phyloP scores from a whole-genome alignment of 768 basidiomycete genomes.

The Strobilomyces confusus region DNA sequence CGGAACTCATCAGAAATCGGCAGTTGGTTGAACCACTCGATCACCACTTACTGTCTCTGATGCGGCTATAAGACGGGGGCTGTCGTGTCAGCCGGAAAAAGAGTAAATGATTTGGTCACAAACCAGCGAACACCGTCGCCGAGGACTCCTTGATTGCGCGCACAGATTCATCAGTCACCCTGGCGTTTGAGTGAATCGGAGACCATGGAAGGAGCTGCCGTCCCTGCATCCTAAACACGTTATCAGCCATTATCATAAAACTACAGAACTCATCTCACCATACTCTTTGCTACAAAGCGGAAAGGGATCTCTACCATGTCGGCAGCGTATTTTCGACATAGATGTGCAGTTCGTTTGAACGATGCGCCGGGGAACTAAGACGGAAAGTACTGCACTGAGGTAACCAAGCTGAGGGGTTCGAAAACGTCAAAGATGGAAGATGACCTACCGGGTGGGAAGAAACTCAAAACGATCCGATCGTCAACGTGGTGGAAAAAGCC shows the following conservation, averaged over 20 bases:
- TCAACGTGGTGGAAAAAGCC: no score
- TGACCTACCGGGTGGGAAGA: slow-evolving; percentile 35
- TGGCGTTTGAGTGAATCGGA: slow-evolving; percentile 16
- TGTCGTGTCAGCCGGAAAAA: not conserved
- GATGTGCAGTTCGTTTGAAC: slow-evolving; percentile 30
- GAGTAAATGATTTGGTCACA: not conserved
- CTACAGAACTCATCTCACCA: slow-evolving; percentile 24
- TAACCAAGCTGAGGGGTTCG: no score
- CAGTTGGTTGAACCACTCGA: not conserved
- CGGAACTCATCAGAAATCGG: not conserved
- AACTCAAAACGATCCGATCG: slow-evolving; percentile 36
- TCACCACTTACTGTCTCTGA: slow-evolving; percentile 25
- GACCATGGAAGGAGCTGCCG: slow-evolving; percentile 28
- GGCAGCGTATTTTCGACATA: slow-evolving; percentile 18
- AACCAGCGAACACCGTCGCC: slow-evolving; percentile 30
- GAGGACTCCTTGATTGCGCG: slow-evolving; percentile 27
- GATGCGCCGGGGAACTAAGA: slow-evolving; percentile 39
- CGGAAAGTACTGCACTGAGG: slow-evolving; percentile 37
- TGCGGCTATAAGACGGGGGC: slow-evolving; percentile 17
- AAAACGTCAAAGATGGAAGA: no score
- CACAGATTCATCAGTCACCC: slow-evolving; percentile 10
- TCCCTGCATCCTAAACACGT: slow-evolving; percentile 20
- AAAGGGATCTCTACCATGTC: slow-evolving; percentile 31
- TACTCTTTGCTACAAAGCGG: slow-evolving; percentile 26
- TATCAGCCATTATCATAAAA: not conserved